Evolutionary conservation across 768 basidiomycete genomes (phyloP).

Genomic region (Saitozyma podzolica): DNA sequence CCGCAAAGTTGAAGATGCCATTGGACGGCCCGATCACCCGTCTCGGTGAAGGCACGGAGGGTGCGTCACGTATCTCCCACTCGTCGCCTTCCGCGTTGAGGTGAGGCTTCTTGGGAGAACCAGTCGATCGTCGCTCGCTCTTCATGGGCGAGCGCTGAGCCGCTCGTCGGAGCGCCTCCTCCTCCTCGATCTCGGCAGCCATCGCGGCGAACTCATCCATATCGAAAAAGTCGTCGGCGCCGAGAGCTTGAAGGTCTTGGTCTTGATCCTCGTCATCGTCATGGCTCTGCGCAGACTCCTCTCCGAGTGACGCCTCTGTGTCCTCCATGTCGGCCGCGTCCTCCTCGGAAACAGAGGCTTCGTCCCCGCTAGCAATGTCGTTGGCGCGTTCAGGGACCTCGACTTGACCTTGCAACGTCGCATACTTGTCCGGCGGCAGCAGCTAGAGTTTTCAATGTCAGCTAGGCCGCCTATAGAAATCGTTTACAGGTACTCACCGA

Average conservation of each 20-base stretch:
- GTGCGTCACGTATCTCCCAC: neutral
- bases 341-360: neutral
- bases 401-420: no score
- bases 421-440: no score
- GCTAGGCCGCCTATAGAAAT: no score
- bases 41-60: neutral
- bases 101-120: neutral
- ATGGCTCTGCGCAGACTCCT: neutral
- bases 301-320: slow-evolving; percentile 9
- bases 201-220: slow-evolving; percentile 10
- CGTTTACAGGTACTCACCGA: no score
- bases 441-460: no score
- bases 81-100: neutral
- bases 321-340: slow-evolving; percentile 13
- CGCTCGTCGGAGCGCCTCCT: neutral
- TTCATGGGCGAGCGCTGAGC: neutral
- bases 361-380: no score
- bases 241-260: neutral
- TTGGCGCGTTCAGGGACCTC: no score
- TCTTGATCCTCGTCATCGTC: slow-evolving; percentile 2
- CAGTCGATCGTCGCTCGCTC: neutral
- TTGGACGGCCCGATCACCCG: neutral
- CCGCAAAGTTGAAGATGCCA: slow-evolving; percentile 26
- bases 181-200: slow-evolving; percentile 18
- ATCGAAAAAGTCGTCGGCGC: slow-evolving; percentile 8